phyloP scores from a whole-genome alignment of 2,329 filamentous ascomycete genomes.

The Monosporascus cannonballus region DNA sequence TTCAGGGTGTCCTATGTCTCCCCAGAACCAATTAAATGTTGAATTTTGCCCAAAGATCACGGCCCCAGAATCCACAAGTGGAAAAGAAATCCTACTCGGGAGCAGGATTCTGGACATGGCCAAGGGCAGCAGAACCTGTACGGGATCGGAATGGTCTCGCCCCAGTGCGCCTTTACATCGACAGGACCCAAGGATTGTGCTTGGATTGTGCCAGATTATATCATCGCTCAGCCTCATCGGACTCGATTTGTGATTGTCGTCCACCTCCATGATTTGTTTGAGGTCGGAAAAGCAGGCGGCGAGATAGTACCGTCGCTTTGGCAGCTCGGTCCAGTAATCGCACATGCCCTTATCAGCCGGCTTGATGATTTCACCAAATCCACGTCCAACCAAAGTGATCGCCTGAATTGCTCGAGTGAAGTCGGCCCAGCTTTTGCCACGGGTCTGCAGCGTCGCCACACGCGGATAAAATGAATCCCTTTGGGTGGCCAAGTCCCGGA shows the following conservation, averaged over 20 bases:
- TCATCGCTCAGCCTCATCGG: conserved; percentile 5
- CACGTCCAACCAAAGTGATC: conserved; percentile 11
- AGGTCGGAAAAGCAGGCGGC: conserved; percentile 21
- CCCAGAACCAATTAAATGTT: too few relatives aligned
- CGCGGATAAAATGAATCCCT: conserved; percentile 15
- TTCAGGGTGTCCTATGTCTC: too few relatives aligned
- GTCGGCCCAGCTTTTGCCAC: conserved; percentile 24
- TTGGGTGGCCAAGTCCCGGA: conserved; percentile 22
- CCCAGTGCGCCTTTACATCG: too few relatives aligned
- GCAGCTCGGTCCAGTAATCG: conserved; percentile 15
- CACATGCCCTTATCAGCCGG: too few relatives aligned
- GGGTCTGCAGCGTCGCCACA: conserved; percentile 11
- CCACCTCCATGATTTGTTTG: conserved; percentile 19
- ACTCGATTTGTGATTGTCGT: conserved; percentile 7
- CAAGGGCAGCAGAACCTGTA: too few relatives aligned
- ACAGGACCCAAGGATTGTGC: too few relatives aligned
- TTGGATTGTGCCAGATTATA: conserved; percentile 5
- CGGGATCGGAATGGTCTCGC: too few relatives aligned
- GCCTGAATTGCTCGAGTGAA: conserved; percentile 21
- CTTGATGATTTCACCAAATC: conserved; percentile 14
- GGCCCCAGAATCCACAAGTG: too few relatives aligned
- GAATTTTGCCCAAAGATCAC: too few relatives aligned
- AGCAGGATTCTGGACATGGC: too few relatives aligned
- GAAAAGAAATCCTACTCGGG: too few relatives aligned
- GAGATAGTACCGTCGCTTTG: conserved; percentile 22